Base-by-base conservation (phyloP, 805 yeast genomes). In the Yamadazyma phyllophila region DNA sequence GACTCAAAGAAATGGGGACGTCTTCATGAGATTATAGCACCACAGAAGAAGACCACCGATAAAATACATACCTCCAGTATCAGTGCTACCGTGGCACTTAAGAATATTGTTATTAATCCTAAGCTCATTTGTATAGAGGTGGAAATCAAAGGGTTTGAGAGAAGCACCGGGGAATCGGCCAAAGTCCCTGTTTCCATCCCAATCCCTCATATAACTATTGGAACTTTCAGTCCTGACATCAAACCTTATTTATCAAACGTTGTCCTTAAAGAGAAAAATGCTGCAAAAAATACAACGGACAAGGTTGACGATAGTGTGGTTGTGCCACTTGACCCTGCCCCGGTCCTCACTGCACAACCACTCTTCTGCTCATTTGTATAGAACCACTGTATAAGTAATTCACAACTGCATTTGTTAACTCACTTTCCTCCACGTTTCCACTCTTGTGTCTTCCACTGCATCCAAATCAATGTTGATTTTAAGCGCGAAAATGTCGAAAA, bases 61-160 rank as follows among this genome's bases (percentile, higher is more conserved):
- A 50, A 26, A 65, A 54, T 44, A 27, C 33, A 39, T 4, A 27
- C 27, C 26, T 63, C 62, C 36, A 46, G 20, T 10, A 13, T 44
- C 14, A 52, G 38, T 24, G 50, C 26, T 7, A 46, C 45, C 47
- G 36, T 4, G 64, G 65, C 26, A 57, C 86, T 17, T 60, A 55
- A 26, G 54, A 84, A 15, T 7, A 35, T 44, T 2, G 30, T 39
- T 10, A 7, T 44, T 2, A 20, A 15, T n/a, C 37, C 39, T 12
- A 66, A 67, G 32, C 69, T 83, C 7, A 66, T 83, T 39, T 81
- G 92, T 14, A 60, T 85, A 4, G 60, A 72, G 14, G 87, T 81
- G 1, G 67, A 68, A 7, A 49, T 75, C 6, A 14, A 30, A 2
- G 39, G 39, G 12, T 46, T 46, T 26, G 14, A 32, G n/a, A 26